Evolutionary conservation across 768 basidiomycete genomes (phyloP).

Genomic region (Pisolithus tinctorius): DNA sequence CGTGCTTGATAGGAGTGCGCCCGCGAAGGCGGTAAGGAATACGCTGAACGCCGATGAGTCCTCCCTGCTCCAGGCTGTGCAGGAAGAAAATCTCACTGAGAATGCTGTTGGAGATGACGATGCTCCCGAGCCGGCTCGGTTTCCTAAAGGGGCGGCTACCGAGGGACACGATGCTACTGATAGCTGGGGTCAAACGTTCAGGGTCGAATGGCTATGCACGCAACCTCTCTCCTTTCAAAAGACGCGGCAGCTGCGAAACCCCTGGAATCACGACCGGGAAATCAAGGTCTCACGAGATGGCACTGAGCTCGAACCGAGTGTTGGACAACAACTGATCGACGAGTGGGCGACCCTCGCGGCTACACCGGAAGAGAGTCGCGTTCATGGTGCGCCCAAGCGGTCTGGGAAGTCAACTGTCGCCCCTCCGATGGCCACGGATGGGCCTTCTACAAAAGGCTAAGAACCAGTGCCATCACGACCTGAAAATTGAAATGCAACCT

Average conservation of each 20-base stretch:
- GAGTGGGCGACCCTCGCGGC: conserved; percentile 51
- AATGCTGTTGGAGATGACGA: conserved; percentile 13
- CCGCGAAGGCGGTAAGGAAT: conserved; percentile 26
- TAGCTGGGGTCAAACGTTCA: conserved; percentile 74
- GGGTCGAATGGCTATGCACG: conserved; percentile 75
- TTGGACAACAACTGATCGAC: conserved; percentile 61
- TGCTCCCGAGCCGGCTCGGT: conserved; percentile 17
- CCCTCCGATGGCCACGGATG: neutral
- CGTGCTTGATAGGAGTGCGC: conserved; percentile 36
- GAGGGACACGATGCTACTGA: conserved; percentile 18
- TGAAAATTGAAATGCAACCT: neutral
- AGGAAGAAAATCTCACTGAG: conserved; percentile 13
- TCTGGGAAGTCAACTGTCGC: neutral
- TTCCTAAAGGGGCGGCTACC: conserved; percentile 10
- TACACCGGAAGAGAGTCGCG: neutral
- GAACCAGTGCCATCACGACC: neutral
- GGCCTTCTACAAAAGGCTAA: neutral
- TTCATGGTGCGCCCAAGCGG: neutral
- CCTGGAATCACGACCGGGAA: conserved; percentile 85
- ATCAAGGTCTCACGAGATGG: conserved; percentile 84
- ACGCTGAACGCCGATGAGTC: conserved; percentile 13
- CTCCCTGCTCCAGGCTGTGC: conserved; percentile 14
- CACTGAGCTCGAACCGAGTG: conserved; percentile 81
- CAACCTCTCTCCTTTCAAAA: conserved; percentile 66
- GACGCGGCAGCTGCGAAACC: conserved; percentile 78